These are phyloP conservation scores for Scedosporium apiospermum DNA, from an alignment of 2,329 filamentous ascomycete species.

Conservation along the genomic window DNA sequence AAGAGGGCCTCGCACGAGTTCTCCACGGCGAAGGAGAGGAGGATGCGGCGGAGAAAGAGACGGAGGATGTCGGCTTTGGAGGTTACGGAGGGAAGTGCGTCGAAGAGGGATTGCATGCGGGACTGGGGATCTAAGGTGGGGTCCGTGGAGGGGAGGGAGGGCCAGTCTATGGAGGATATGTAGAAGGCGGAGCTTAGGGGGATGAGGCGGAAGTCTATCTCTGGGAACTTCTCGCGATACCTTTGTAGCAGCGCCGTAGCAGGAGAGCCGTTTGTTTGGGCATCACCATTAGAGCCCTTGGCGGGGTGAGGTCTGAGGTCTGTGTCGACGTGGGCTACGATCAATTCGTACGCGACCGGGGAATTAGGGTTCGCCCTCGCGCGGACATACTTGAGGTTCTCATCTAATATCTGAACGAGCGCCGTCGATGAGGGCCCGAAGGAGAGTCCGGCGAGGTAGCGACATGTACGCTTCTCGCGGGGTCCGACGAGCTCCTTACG, in stretches of 20 bases:
- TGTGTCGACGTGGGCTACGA: constrained; percentile 46
- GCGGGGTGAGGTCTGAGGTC: constrained; percentile 17
- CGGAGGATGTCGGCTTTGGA: constrained; percentile 65
- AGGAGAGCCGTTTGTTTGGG: constrained; percentile 7
- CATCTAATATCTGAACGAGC: constrained; percentile 66
- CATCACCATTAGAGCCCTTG: not conserved
- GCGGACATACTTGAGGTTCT: constrained; percentile 57
- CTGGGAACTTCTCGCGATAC: constrained; percentile 54
- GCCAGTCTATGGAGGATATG: constrained; percentile 44
- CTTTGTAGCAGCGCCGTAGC: constrained; percentile 38
- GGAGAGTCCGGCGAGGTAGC: constrained; percentile 69
- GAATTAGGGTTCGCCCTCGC: constrained; percentile 33
- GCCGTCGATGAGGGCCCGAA: constrained; percentile 73
- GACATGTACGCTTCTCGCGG: constrained; percentile 21
- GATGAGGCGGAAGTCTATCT: constrained; percentile 52
- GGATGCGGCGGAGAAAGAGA: constrained; percentile 61
- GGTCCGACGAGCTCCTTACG: constrained; percentile 34
- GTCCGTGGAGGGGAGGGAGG: constrained; percentile 25
- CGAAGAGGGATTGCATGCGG: constrained; percentile 45
- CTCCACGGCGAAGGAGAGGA: constrained; percentile 54
- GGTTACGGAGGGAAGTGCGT: constrained; percentile 60
- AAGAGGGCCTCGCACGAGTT: constrained; percentile 60
- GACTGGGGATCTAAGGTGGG: constrained; percentile 20
- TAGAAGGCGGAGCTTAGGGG: constrained; percentile 55
- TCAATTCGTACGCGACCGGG: constrained; percentile 51